These are phyloP conservation scores for Boletus coccyginus DNA, from an alignment of 768 basidiomycete species.

Conservation along the genomic window DNA sequence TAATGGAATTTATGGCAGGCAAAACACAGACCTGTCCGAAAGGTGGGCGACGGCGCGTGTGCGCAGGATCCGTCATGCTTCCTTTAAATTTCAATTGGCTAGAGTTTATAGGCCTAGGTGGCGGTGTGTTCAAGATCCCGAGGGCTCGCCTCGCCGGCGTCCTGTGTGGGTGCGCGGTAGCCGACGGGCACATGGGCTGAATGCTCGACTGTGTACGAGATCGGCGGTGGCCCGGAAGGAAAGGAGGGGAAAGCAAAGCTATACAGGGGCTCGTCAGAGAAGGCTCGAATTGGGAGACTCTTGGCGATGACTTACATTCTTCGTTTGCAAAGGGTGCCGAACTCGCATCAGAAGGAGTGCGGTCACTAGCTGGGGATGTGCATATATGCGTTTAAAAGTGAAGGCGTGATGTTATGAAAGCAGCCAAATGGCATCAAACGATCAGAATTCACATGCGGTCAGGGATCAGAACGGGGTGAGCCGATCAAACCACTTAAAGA, in stretches of 20 bases:
- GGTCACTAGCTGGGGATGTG: slow-evolving; percentile 52
- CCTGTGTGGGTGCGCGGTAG: slow-evolving; percentile 26
- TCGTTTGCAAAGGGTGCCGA: slow-evolving; percentile 46
- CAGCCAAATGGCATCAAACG: not conserved
- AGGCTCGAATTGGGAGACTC: slow-evolving; percentile 13
- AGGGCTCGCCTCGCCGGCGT: slow-evolving; percentile 36
- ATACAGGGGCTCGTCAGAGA: slow-evolving; percentile 17
- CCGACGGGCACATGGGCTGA: slow-evolving; percentile 34
- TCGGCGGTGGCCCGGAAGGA: slow-evolving; percentile 52
- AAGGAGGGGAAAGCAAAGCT: slow-evolving; percentile 60
- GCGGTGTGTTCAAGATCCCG: slow-evolving; percentile 52
- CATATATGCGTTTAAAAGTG: slow-evolving; percentile 29
- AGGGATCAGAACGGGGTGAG: slow-evolving; percentile 12
- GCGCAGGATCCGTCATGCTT: slow-evolving; percentile 69
- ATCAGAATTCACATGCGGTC: slow-evolving; percentile 5
- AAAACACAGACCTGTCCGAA: slow-evolving; percentile 39
- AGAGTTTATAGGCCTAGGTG: slow-evolving; percentile 57
- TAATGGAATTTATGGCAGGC: slow-evolving; percentile 4
- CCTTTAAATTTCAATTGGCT: slow-evolving; percentile 64
- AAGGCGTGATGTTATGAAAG: not conserved
- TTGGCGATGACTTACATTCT: slow-evolving; percentile 41
- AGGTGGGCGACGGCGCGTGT: slow-evolving; percentile 39
- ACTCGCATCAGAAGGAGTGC: slow-evolving; percentile 47
- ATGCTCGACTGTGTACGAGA: slow-evolving; percentile 58
- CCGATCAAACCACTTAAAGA: slow-evolving; percentile 6